Evolutionary conservation across 2,329 filamentous ascomycete species (phyloP).

Genomic region (Paramyrothecium sp.): DNA sequence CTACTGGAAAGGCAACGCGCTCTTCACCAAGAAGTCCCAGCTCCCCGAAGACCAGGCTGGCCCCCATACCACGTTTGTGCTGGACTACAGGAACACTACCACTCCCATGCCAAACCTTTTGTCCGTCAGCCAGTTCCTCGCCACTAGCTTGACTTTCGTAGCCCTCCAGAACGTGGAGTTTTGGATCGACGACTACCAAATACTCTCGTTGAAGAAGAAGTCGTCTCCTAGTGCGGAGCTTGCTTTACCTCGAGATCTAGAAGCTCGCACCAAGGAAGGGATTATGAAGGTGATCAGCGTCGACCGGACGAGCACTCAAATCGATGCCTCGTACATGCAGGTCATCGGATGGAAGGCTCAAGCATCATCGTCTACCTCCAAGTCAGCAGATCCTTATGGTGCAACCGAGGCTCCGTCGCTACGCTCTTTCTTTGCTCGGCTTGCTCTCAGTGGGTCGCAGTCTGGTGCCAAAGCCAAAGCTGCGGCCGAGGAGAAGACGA

Average conservation of each 20-base stretch:
- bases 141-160: conserved; percentile 94
- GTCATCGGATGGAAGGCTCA: conserved; percentile 80
- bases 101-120: conserved; percentile 84
- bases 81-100: conserved; percentile 88
- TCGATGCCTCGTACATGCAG: conserved; percentile 87
- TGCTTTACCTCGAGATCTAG: conserved; percentile 73
- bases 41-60: conserved; percentile 66
- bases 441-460: conserved; percentile 60
- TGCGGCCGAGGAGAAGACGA: conserved; percentile 60
- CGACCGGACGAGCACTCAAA: conserved; percentile 83
- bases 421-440: conserved; percentile 75
- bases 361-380: conserved; percentile 34
- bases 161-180: conserved; percentile 84
- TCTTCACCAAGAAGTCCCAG: conserved; percentile 86
- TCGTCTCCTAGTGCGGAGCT: conserved; percentile 74
- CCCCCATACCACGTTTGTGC: conserved; percentile 82
- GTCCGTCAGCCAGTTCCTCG: conserved; percentile 86
- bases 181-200: conserved; percentile 82
- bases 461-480: conserved; percentile 50
- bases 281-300: conserved; percentile 85
- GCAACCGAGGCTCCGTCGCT: conserved; percentile 58
- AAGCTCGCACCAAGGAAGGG: conserved; percentile 79
- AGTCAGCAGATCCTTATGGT: conserved; percentile 48
- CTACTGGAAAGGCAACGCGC: conserved; percentile 98
- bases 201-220: conserved; percentile 81